A percentile compares a stretch with the other conserved stretches of the same genome.
phyloP scores from a whole-genome alignment of 2,329 filamentous ascomycete genomes.

The Curvularia lunata region DNA sequence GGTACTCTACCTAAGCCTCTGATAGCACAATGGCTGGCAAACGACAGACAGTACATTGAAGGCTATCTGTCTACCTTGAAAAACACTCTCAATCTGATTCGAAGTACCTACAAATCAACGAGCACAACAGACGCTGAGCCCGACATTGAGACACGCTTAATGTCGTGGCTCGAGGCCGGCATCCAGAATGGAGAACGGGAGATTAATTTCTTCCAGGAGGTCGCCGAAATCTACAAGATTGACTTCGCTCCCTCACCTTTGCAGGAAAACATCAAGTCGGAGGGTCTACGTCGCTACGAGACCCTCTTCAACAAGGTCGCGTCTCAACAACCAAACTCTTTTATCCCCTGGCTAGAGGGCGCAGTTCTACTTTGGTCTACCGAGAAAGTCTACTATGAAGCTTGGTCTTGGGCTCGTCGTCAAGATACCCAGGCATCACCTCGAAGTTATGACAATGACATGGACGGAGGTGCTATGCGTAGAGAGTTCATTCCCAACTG shows the following conservation, averaged over 20 bases:
- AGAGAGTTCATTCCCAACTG: slow-evolving; percentile 72
- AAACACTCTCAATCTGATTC: slow-evolving; percentile 31
- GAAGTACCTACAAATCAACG: slow-evolving; percentile 15
- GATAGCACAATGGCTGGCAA: slow-evolving; percentile 45
- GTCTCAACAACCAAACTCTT: slow-evolving; percentile 13
- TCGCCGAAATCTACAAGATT: slow-evolving; percentile 37
- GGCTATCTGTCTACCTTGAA: slow-evolving; percentile 40
- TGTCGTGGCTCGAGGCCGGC: slow-evolving; percentile 42
- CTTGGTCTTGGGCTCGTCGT: slow-evolving; percentile 43
- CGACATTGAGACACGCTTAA: slow-evolving; percentile 30
- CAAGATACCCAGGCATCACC: slow-evolving; percentile 27
- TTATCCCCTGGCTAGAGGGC: slow-evolving; percentile 45
- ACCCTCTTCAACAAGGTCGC: slow-evolving; percentile 29
- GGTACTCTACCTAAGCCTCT: slow-evolving; percentile 39
- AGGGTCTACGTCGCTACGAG: slow-evolving; percentile 42
- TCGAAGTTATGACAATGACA: slow-evolving; percentile 53
- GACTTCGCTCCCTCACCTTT: slow-evolving; percentile 25
- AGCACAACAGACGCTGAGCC: slow-evolving; percentile 24
- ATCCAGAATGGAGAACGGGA: slow-evolving; percentile 44
- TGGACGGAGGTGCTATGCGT: slow-evolving; percentile 69
- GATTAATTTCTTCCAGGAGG: slow-evolving; percentile 40
- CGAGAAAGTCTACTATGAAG: slow-evolving; percentile 46
- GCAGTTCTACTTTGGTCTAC: slow-evolving; percentile 43
- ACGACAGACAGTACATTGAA: slow-evolving; percentile 43
- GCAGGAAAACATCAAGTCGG: slow-evolving; percentile 25